Base-by-base conservation (phyloP, 2,329 filamentous ascomycete species). In the Elsinoe batatas region DNA sequence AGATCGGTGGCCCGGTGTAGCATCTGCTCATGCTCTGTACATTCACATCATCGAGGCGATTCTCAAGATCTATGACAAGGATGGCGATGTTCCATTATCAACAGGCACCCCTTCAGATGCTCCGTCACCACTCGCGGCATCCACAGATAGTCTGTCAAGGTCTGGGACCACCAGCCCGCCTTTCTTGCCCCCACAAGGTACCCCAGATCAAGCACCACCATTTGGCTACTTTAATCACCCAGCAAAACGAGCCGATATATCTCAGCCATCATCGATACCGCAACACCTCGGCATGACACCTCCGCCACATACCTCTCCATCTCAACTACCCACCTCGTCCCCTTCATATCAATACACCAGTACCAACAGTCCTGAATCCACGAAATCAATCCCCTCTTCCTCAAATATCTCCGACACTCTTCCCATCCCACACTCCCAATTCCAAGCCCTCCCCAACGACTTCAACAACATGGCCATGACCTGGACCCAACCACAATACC, bases 1-100 rank as follows among this genome's bases (percentile, higher is more conserved):
- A 0, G 87, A 91, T 64, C 80, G 91, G 58, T 97, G 93, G 93
- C 93, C 93, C 0, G 93, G 91, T 10, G 90, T 91, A 1, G 80
- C 84, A 37, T 87, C 89, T 13, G 90, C 91, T 2, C 83, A 88
- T 8, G 82, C 93, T 62, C 79, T 97, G 11, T 97, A 96, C 66
- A 78, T 80, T n/a, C 90, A 88, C 60, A 81, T 98, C 50, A 85
- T 91, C 47, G 82, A 80, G 57, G 90, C 91, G 11, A 95, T 91
- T 64, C 75, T 97, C 64, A 90, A 88, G 67, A 90, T 89, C 63
- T 98, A 95, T 69, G 85, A 91, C 59, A 80, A 75, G 60, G 74
- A 76, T 49, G 73, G 74, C 36, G 75, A 78, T 57, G 68, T 77
- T 22, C 72, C 72, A 15, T 74, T 77, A n/a, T 64, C 73, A 1